A percentile compares a stretch with the other conserved stretches of the same genome.
Evolutionary conservation across 2,329 filamentous ascomycete genomes (phyloP).

Genomic region (Colletotrichum karsti): DNA sequence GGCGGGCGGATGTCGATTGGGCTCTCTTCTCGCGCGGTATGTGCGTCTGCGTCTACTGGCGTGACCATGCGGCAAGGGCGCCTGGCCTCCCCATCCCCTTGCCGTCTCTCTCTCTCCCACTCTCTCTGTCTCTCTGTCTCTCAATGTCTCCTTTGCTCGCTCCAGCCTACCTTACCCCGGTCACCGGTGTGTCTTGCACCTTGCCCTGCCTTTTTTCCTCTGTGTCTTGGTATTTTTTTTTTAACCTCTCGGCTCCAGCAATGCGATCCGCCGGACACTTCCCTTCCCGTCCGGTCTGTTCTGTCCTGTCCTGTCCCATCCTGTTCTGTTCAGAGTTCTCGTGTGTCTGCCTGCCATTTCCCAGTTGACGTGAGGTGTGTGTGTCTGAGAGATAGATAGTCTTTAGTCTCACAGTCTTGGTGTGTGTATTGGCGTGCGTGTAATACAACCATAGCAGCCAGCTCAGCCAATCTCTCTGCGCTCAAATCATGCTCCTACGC

Average conservation of each 20-base stretch:
- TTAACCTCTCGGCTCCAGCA: neutral
- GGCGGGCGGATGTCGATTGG: neutral
- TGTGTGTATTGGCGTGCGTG: neutral
- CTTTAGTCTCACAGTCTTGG: neutral
- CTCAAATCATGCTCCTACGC: neutral
- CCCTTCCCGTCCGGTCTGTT: neutral
- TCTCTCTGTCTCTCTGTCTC: too few species aligned
- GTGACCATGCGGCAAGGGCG: slow-evolving; percentile 22
- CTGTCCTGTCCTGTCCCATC: too few species aligned
- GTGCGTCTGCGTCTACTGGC: too few species aligned
- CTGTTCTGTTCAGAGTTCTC: neutral
- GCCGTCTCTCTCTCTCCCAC: neutral
- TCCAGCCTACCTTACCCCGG: neutral
- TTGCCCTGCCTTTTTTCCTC: neutral
- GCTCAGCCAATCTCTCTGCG: neutral
- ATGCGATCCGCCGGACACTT: neutral
- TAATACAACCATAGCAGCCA: too few species aligned
- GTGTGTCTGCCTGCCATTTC: neutral
- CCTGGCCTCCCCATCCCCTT: too few species aligned
- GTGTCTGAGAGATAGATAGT: neutral
- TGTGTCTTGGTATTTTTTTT: neutral
- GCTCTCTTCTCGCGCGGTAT: slow-evolving; percentile 1
- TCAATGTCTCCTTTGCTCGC: too few species aligned
- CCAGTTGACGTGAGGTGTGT: too few species aligned
- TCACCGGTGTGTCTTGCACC: neutral